Conservation (phyloP, 2,329 filamentous ascomycete species). For the Talaromyces sp. region DNA sequence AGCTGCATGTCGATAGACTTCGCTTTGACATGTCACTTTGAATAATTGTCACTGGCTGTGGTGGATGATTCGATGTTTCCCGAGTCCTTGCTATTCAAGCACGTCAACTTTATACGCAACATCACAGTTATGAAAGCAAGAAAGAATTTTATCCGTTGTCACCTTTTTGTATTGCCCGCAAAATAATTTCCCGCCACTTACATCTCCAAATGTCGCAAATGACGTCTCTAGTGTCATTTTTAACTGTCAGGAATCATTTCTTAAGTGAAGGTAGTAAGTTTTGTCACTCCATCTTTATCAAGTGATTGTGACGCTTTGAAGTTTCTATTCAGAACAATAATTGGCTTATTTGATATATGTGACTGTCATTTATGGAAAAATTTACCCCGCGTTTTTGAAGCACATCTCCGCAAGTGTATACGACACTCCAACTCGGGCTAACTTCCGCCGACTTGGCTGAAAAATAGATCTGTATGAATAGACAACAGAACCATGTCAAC, state of each 20-base stretch:
- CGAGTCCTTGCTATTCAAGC: neutral
- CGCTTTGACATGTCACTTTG: neutral
- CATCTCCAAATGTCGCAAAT: neutral
- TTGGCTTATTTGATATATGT: neutral
- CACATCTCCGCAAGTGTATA: neutral
- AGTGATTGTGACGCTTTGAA: neutral
- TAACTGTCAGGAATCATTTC: no score
- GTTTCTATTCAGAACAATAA: neutral
- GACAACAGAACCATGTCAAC: neutral
- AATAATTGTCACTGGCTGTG: neutral
- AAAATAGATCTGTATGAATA: neutral
- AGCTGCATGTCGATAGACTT: neutral
- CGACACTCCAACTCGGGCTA: neutral
- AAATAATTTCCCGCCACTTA: neutral
- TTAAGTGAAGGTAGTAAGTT: neutral
- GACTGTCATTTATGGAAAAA: neutral
- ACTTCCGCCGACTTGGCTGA: neutral
- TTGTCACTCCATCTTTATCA: neutral
- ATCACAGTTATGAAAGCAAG: neutral
- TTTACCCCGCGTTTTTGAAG: neutral
- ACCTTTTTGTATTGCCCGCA: neutral
- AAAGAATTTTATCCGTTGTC: neutral
- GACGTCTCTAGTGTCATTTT: neutral
- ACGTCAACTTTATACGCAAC: neutral
- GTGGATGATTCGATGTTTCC: neutral